Evolutionary conservation across 225 moss, liverwort and hornwort genomes (phyloP), one percentile per base, ranked within the genome.

Genomic region (Sphagnum tenellum): DNA sequence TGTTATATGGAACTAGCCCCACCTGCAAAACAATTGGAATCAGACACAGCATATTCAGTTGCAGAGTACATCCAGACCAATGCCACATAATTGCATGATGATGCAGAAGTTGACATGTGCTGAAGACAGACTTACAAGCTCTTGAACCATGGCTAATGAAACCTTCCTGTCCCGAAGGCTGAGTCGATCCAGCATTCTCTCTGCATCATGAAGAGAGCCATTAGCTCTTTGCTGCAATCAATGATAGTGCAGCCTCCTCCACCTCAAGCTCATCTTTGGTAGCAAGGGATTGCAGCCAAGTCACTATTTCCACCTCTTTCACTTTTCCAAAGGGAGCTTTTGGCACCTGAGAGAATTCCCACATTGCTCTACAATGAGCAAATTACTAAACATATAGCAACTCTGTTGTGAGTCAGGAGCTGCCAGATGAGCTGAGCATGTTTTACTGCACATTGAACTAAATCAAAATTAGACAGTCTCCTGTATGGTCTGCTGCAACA

Each of bases 161-260:
- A 94, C 73, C 8, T 72, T 73, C 75, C 78, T 86, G 7, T 91
- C 94, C 70, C 89, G 74, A 45, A 95, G 78, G 48, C 89, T 91
- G 46, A 95, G 77, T 66, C 89, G 94, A 67, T 95, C 91, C 3
- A 95, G 84, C 50, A 76, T 81, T 7, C 77, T 81, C 67, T 89
- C 94, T 7, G 91, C 94, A 61, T 91, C 89, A 63, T 89, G 79
- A 5, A 95, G 82, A 54, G 91, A 91, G 2, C 91, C 89, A 61
- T 89, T 85, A 46, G 94, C 77, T 71, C 80, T n/a, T 78, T 13
- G 86, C 73, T 4, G 94, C 89, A 54, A 95, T 89, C 70, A 89
- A 49, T 49, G 67, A 57, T 62, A 95, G 56, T 14, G 91, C 91
- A 47, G 73, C 51, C 8, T 82, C 83, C 5, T 95, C 94, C 47